phyloP scores from a whole-genome alignment of 2,329 filamentous ascomycete genomes.

The Raffaelea albimanens region DNA sequence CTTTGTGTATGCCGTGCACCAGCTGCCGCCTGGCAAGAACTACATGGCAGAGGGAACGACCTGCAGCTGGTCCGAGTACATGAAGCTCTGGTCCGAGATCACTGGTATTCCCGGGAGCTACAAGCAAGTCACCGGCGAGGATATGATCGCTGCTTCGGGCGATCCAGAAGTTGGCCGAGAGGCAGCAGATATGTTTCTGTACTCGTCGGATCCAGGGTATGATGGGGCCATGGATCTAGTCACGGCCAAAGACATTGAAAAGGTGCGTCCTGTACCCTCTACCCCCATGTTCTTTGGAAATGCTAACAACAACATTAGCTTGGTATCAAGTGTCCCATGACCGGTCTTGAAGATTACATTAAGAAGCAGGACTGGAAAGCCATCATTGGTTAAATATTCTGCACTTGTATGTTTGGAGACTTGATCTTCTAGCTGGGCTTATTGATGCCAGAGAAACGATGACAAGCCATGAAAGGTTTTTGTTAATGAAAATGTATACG shows the following conservation, averaged over 20 bases:
- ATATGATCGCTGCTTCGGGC: conserved; percentile 26
- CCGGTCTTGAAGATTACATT: conserved; percentile 26
- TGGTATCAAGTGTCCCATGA: conserved; percentile 35
- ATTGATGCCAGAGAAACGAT: too few relatives aligned
- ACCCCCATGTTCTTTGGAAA: conserved; percentile 13
- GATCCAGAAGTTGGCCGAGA: conserved; percentile 34
- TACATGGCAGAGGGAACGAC: conserved; percentile 39
- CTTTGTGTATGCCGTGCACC: conserved; percentile 37
- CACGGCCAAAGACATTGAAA: conserved; percentile 31
- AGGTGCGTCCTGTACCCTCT: too few relatives aligned
- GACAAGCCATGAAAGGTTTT: too few relatives aligned
- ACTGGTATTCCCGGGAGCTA: conserved; percentile 26
- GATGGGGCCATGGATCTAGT: conserved; percentile 34
- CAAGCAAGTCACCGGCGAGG: conserved; percentile 27
- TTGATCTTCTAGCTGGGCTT: too few relatives aligned
- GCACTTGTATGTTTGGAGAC: too few relatives aligned
- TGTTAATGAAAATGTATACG: too few relatives aligned
- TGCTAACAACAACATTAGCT: conserved; percentile 15
- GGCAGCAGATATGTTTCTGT: conserved; percentile 35
- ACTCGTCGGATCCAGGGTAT: conserved; percentile 37
- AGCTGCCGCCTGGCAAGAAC: conserved; percentile 36
- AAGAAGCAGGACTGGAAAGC: conserved; percentile 24
- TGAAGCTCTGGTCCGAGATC: conserved; percentile 29
- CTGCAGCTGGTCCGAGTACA: conserved; percentile 37
- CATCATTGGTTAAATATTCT: not conserved